Base-by-base conservation (phyloP, 257 asterid genomes). In the Avicennia marina region DNA sequence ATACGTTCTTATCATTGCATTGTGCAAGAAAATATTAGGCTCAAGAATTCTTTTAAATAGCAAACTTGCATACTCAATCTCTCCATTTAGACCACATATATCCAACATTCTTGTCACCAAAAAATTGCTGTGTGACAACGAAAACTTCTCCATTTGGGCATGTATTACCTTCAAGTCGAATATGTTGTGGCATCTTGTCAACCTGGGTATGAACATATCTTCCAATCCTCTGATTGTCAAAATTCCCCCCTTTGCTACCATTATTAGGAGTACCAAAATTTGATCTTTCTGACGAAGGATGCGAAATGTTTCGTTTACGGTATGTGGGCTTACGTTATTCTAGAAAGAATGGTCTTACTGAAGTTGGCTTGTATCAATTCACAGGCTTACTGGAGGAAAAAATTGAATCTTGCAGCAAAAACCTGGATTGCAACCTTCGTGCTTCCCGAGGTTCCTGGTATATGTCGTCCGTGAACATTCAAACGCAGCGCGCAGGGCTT, bases 51-150 rank as follows among this genome's bases (percentile, higher is more conserved):
- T 78, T 39, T 44, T 64, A 54, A 89, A 89, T 7, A 89, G 69
- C 74, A 60, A 63, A 36, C 61, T 60, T 51, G 94, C 94, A 52
- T 83, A 80, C 19, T 73, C 65, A 17, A 72, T 76, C 27, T 76
- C 84, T 18, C 85, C 87, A 26, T 11, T 66, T 70, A 62, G 75
- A 58, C 78, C 87, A 58, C 97, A 89, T 36, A 79, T 70, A 42
- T 89, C 84, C 66, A 89, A 40, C 94, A 86, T 83, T 73, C 68
- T 86, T 2, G 94, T 83, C n/a, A 80, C 86, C 75, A 89, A 71
- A 71, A 83, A 79, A 66, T 74, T 89, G 85, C 94, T 83, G 32
- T 78, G 87, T 6, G 77, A 26, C 25, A 83, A 25, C 11, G 89
- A 81, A 11, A 79, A 66, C 48, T 81, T 82, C 67, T 79, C 79